Evolutionary conservation across 768 basidiomycete species (phyloP).

Genomic region (Chalciporus pseudorubinellus): DNA sequence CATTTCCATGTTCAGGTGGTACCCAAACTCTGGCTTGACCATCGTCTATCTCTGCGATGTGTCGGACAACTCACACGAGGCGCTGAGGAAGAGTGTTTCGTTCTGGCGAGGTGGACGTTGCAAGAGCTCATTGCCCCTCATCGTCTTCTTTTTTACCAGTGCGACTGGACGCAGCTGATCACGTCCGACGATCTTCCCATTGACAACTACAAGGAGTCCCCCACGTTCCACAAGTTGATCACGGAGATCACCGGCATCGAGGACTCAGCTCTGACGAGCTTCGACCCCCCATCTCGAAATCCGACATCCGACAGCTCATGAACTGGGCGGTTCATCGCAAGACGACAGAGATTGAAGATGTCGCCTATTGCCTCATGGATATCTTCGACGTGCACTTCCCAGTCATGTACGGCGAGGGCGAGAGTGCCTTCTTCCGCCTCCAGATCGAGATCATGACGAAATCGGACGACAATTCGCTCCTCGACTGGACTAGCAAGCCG

Average conservation of each 20-base stretch:
- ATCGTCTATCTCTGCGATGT: constrained; percentile 26
- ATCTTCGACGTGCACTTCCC: constrained; percentile 28
- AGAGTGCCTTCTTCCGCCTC: constrained; percentile 25
- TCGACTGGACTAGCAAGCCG: constrained; percentile 24
- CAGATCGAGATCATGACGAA: constrained; percentile 27
- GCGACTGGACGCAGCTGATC: constrained; percentile 20
- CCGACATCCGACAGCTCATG: constrained; percentile 22
- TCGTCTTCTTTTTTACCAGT: constrained; percentile 21
- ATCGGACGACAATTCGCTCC: constrained; percentile 22
- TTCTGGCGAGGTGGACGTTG: constrained; percentile 26
- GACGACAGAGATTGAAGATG: constrained; percentile 30
- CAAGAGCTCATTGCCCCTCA: constrained; percentile 29
- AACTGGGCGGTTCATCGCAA: constrained; percentile 29
- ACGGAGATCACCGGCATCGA: constrained; percentile 19
- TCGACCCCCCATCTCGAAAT: constrained; percentile 14
- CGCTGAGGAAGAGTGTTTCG: constrained; percentile 21
- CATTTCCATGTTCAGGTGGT: constrained; percentile 32
- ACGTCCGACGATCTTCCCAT: constrained; percentile 13
- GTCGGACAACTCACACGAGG: constrained; percentile 9
- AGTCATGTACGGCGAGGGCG: constrained; percentile 30
- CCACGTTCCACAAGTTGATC: constrained; percentile 12
- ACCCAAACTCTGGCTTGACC: constrained; percentile 24
- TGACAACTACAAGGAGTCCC: constrained; percentile 18
- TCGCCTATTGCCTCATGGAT: constrained; percentile 29
- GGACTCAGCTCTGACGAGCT: constrained; percentile 14